Evolutionary conservation across 352 stramenopile genomes (phyloP).

Genomic region (Blastocystis sp.): DNA sequence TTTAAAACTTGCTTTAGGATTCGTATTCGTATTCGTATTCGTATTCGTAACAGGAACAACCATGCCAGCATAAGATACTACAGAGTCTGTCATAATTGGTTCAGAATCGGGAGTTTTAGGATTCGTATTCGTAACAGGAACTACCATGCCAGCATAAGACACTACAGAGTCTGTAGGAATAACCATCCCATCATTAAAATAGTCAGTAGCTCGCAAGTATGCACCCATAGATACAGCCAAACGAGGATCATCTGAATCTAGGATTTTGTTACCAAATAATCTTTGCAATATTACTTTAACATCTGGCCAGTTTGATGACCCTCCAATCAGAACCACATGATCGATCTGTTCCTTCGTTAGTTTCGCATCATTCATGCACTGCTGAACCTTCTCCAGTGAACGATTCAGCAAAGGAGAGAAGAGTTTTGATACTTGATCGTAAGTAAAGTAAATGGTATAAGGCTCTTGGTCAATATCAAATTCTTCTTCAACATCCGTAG

Average conservation of each 20-base stretch:
- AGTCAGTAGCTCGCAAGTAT: background rate
- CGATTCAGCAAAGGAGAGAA: slow-evolving; percentile 68
- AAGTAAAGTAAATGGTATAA: slow-evolving; percentile 91
- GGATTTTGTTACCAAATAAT: background rate
- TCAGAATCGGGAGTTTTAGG: too few relatives aligned
- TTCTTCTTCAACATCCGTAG: slow-evolving; percentile 72
- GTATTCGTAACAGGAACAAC: too few relatives aligned
- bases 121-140: background rate
- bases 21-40: too few relatives aligned
- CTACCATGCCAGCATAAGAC: background rate
- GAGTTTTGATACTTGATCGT: background rate
- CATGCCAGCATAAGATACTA: too few relatives aligned
- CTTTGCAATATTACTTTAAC: background rate
- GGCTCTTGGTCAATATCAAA: slow-evolving; percentile 85
- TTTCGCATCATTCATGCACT: slow-evolving; percentile 87
- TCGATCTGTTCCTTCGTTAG: slow-evolving; percentile 92
- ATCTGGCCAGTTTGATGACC: slow-evolving; percentile 79
- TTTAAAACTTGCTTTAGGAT: too few relatives aligned
- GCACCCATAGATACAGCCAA: background rate
- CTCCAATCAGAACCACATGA: slow-evolving; percentile 95
- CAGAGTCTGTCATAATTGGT: too few relatives aligned
- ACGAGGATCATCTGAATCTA: background rate
- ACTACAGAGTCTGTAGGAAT: background rate
- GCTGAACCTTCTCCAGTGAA: slow-evolving; percentile 86
- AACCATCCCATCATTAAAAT: background rate